These are phyloP conservation scores for Phytopythium chamaehyphon DNA, from an alignment of 352 stramenopile species.

Conservation along the genomic window DNA sequence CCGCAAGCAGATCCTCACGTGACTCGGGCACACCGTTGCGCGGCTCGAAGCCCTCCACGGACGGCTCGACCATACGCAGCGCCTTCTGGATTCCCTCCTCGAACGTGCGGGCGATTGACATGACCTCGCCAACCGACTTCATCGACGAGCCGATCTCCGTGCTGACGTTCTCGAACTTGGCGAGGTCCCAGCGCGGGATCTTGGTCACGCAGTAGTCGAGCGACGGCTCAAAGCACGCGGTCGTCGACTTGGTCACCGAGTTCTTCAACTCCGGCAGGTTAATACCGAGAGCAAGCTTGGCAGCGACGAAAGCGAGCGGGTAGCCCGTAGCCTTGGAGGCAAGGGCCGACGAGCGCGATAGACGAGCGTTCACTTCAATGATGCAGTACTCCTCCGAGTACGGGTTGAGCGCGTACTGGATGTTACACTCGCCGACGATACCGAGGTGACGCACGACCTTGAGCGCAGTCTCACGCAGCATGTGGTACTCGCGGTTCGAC, in stretches of 20 bases:
- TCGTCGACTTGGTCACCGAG: conserved; percentile 89
- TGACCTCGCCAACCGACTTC: conserved; percentile 96
- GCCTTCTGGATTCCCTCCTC: conserved; percentile 98
- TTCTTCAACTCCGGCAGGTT: conserved; percentile 88
- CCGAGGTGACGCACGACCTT: conserved; percentile 93
- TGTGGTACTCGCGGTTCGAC: conserved; percentile 93
- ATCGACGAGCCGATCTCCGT: conserved; percentile 93
- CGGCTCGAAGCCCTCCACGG: conserved; percentile 82
- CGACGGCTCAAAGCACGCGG: conserved; percentile 93
- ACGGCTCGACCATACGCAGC: conserved; percentile 90
- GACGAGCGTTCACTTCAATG: conserved; percentile 93
- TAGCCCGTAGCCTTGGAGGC: conserved; percentile 95
- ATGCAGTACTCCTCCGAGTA: conserved; percentile 88
- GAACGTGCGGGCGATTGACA: conserved; percentile 95
- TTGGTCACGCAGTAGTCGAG: conserved; percentile 97
- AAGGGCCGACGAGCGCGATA: conserved; percentile 91
- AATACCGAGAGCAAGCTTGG: conserved; percentile 93
- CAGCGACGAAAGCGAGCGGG: conserved; percentile 93
- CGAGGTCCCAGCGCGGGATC: conserved; percentile 95
- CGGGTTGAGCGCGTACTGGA: conserved; percentile 93
- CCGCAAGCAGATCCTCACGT: conserved; percentile 65
- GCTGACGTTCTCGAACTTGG: conserved; percentile 93
- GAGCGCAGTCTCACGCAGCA: conserved; percentile 86
- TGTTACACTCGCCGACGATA: conserved; percentile 96
- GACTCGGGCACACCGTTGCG: conserved; percentile 70